Percentiles rank a stretch among this genome's conserved stretches.
These are phyloP conservation scores for Vitis amurensis DNA, from an alignment of 164 flowering plant genomes.

Conservation along the genomic window DNA sequence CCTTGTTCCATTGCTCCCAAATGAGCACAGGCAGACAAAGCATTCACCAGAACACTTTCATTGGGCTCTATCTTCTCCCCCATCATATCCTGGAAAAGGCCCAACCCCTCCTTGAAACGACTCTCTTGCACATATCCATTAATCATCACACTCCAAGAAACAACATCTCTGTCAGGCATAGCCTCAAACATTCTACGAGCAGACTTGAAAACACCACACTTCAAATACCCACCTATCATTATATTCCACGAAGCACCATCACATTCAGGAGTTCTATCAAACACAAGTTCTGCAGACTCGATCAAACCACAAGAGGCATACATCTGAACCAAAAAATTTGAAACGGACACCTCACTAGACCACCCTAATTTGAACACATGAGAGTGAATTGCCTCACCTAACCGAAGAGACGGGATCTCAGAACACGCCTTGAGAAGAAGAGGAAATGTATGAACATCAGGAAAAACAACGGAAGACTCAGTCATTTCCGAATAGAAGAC, in stretches of 20 bases:
- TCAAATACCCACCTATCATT: conserved; percentile 20
- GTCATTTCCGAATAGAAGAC: conserved; percentile 19
- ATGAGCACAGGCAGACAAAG: conserved; percentile 24
- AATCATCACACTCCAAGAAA: conserved; percentile 20
- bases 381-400: conserved; percentile 23
- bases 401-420: conserved; percentile 15
- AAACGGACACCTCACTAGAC: conserved; percentile 15
- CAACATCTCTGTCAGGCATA: conserved; percentile 10
- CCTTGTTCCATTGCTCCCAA: conserved; percentile 23
- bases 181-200: conserved; percentile 17
- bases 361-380: conserved; percentile 22
- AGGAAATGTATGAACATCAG: conserved; percentile 23
- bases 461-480: conserved; percentile 17
- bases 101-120: conserved; percentile 16
- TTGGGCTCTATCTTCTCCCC: conserved; percentile 16
- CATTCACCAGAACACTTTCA: conserved; percentile 19
- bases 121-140: conserved; percentile 9
- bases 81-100: conserved; percentile 18
- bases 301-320: conserved; percentile 22
- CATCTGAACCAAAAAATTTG: conserved; percentile 28
- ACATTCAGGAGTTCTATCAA: conserved; percentile 8
- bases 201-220: conserved; percentile 11
- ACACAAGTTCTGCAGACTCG: conserved; percentile 20
- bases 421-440: conserved; percentile 31
- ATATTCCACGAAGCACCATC: conserved; percentile 22